Base-by-base conservation (phyloP, 2,329 filamentous ascomycete species). In the Phaeoacremonium minimum region DNA sequence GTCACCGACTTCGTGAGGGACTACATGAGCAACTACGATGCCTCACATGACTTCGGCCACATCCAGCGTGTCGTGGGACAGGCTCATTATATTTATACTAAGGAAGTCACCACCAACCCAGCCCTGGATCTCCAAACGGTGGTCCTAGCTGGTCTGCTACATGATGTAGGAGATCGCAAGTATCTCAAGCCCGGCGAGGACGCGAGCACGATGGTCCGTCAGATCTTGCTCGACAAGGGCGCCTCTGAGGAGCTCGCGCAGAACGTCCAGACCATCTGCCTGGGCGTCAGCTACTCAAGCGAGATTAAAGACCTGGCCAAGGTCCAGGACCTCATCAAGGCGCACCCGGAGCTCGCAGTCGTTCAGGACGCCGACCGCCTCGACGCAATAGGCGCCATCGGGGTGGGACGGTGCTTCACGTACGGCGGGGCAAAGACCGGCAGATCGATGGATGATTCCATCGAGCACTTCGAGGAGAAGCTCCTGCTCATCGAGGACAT, bases 291-390 rank as follows among this genome's bases (percentile, higher is more conserved):
- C 44, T 95, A 87, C 65, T 82, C 77, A 4, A 73, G 75, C 46
- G 90, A 96, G 60, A 67, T 77, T 33, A 76, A 75, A 49, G 70
- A 89, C 51, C 82, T 83, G 1, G 63, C 60, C 6, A 61, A 64
- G 11, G 80, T 87, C 7, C 60, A 59, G n/a, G 59, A 64, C 2
- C 67, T 90, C n/a, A 67, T 94, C n/a, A 56, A 55, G 6, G 53
- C 63, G 18, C 68, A 85, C 55, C 87, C 87, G 2, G 87, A 93
- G 58, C 66, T 93, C 20, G 89, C 79, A 0, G 77, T 95, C 32
- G 88, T 96, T 19, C 90, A 96, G 63, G 91, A 96, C 59, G 90
- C 90, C 4, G 91, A 96, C 64, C 73, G 90, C 6, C 68, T 97
- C n/a, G 91, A 97, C 62, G 86, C 89, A 4, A 81, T 96, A 33